phyloP scores from a whole-genome alignment of 108 stramenopile genomes.

The Conticribra weissflogii region DNA sequence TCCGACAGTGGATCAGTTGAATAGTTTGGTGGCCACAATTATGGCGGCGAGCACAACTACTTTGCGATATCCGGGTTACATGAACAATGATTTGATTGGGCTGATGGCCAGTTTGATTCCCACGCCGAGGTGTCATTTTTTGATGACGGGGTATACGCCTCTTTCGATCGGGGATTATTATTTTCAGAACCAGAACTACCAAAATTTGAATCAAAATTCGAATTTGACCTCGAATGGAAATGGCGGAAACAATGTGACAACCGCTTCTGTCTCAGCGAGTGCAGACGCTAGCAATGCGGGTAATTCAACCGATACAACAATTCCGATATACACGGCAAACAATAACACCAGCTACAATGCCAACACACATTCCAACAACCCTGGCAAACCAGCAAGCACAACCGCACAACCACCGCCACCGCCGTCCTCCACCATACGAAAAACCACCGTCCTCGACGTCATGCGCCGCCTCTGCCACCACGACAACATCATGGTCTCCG shows the following conservation, averaged over 20 bases:
- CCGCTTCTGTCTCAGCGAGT: too few relatives aligned
- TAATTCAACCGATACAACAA: too few relatives aligned
- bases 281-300: too few relatives aligned
- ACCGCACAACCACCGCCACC: constrained; percentile 17
- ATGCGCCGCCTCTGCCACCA: constrained; percentile 98
- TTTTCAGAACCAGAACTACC: too few relatives aligned
- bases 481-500: constrained; percentile 99
- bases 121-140: constrained; percentile 98
- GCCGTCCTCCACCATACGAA: constrained; percentile 70
- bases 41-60: constrained; percentile 99
- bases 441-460: constrained; percentile 99
- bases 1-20: constrained; percentile 97
- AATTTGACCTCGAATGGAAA: too few relatives aligned
- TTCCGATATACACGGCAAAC: too few relatives aligned
- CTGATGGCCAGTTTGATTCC: constrained; percentile 96
- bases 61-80: constrained; percentile 98
- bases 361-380: constrained; percentile 23
- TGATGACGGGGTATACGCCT: constrained; percentile 99
- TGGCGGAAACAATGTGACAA: too few relatives aligned
- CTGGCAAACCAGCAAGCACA: constrained; percentile 13
- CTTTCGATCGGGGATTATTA: constrained; percentile 58
- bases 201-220: too few relatives aligned
- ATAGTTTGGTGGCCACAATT: constrained; percentile 96
- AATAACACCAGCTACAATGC: too few relatives aligned
- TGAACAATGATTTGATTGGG: constrained; percentile 99